phyloP scores from a whole-genome alignment of 805 yeast species.

The Hanseniaspora valbyensis region DNA sequence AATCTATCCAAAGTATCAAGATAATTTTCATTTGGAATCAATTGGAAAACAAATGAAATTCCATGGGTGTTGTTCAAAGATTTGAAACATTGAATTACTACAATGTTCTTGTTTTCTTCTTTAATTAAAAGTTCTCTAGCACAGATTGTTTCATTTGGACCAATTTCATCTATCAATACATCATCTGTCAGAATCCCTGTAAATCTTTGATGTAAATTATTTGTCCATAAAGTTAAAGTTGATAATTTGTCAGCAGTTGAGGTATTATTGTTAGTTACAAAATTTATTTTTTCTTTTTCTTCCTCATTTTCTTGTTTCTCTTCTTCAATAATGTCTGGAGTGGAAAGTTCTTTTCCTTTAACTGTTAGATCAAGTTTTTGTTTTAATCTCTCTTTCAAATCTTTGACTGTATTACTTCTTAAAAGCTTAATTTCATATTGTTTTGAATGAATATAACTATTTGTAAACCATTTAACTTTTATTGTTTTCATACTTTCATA shows the following conservation, averaged over 20 bases:
- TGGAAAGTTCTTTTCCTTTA: no score
- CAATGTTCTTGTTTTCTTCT: constrained; percentile 37
- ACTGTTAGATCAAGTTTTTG: constrained; percentile 40
- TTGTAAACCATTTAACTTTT: constrained; percentile 60
- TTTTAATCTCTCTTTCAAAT: constrained; percentile 45
- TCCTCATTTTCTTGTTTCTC: constrained; percentile 27
- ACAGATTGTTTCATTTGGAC: constrained; percentile 39
- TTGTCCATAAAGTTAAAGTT: constrained; percentile 42
- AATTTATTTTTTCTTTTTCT: constrained; percentile 30
- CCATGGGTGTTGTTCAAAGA: constrained; percentile 61
- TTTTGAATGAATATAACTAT: constrained; percentile 60
- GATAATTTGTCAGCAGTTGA: not conserved
- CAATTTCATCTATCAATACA: constrained; percentile 32
- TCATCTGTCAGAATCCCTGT: constrained; percentile 30
- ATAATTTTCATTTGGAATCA: constrained; percentile 57
- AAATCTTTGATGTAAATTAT: constrained; percentile 28
- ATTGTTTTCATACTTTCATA: constrained; percentile 64
- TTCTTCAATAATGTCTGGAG: not conserved
- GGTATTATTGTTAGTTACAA: constrained; percentile 19
- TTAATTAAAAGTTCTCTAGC: constrained; percentile 32
- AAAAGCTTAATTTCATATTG: constrained; percentile 61
- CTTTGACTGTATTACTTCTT: constrained; percentile 43
- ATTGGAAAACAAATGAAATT: constrained; percentile 70
- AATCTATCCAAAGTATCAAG: constrained; percentile 54
- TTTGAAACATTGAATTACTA: constrained; percentile 69